A percentile compares a stretch with the other conserved stretches of the same genome.
phyloP scores from a whole-genome alignment of 495 filamentous ascomycete genomes.

The Podospora pseudopauciseta region DNA sequence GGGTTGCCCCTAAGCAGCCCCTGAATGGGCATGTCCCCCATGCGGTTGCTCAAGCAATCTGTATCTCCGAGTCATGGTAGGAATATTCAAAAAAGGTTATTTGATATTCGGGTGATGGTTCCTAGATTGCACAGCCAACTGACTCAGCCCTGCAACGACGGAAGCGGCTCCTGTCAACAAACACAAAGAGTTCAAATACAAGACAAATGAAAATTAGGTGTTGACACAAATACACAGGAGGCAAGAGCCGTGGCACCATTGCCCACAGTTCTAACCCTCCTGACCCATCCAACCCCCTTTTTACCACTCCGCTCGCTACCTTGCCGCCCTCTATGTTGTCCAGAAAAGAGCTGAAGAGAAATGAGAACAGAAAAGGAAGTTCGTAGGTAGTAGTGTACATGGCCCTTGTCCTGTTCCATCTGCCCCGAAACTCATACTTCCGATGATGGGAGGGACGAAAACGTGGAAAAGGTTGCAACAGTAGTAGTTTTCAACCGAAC shows the following conservation, averaged over 20 bases:
- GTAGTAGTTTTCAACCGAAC: neutral
- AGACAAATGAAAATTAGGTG: neutral
- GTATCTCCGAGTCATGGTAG: no score
- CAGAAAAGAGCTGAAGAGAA: neutral
- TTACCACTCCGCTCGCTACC: neutral
- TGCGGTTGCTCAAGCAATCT: no score
- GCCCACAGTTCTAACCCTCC: neutral
- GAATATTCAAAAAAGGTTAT: no score
- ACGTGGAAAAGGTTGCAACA: neutral
- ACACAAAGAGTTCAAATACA: neutral
- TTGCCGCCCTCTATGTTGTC: neutral
- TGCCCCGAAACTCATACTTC: no score
- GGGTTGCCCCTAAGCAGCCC: no score
- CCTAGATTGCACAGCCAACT: no score
- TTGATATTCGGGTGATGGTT: no score
- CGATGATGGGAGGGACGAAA: neutral
- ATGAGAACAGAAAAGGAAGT: neutral
- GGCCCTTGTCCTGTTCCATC: neutral
- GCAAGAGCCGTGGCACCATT: neutral
- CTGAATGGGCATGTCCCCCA: no score
- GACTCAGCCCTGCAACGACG: no score
- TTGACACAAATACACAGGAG: neutral
- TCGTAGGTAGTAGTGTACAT: neutral
- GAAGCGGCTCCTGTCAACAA: no score
- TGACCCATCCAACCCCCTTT: neutral